Conservation (phyloP, 2,329 filamentous ascomycete genomes). For the Phoma herbarum region DNA sequence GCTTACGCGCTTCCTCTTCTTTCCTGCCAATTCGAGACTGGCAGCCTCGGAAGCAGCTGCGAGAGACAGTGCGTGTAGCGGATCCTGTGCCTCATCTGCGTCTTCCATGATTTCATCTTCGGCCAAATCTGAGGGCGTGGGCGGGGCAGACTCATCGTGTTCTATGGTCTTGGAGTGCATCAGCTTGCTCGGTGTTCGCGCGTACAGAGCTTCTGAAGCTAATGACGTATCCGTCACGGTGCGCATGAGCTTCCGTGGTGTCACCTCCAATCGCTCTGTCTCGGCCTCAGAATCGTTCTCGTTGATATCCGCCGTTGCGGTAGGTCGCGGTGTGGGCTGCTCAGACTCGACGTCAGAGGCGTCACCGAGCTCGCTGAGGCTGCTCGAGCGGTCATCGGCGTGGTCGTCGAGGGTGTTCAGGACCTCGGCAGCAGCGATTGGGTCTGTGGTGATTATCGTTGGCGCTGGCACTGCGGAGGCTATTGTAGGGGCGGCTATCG, state of each 20-base stretch:
- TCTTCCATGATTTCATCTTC: conserved; percentile 30
- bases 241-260: conserved; percentile 71
- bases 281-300: conserved; percentile 85
- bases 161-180: conserved; percentile 45
- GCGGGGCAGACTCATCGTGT: conserved; percentile 41
- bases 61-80: conserved; percentile 44
- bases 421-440: conserved; percentile 23
- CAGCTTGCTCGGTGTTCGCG: conserved; percentile 51
- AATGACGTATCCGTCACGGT: conserved; percentile 47
- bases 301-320: conserved; percentile 48
- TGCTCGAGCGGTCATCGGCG: conserved; percentile 75
- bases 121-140: conserved; percentile 35
- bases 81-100: conserved; percentile 31
- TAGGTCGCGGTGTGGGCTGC: conserved; percentile 42
- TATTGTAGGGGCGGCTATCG: conserved; percentile 32
- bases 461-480: conserved; percentile 39
- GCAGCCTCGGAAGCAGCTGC: conserved; percentile 45
- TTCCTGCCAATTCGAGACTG: conserved; percentile 41
- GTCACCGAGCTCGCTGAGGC: conserved; percentile 88
- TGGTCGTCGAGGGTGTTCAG: conserved; percentile 55
- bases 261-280: conserved; percentile 90
- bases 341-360: conserved; percentile 69
- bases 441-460: conserved; percentile 27
- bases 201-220: conserved; percentile 44
- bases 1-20: conserved; percentile 58